A percentile compares a stretch with the other conserved stretches of the same genome.
Evolutionary conservation across 805 yeast species (phyloP).

Genomic region (Lipomyces chichibuensis): DNA sequence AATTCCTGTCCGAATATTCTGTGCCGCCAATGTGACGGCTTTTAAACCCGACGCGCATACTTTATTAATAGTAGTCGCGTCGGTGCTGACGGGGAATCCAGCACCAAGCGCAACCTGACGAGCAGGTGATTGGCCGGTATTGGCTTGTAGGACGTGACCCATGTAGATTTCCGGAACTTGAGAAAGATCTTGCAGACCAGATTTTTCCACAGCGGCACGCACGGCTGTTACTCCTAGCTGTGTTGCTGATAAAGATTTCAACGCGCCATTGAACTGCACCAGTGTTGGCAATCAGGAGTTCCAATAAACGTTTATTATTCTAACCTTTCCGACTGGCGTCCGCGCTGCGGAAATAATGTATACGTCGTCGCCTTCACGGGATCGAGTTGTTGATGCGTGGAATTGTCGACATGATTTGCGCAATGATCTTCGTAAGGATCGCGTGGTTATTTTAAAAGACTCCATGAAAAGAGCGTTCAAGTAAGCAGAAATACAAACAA

Average conservation of each 20-base stretch:
- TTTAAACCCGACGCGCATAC: slow-evolving; percentile 98
- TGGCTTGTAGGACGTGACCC: slow-evolving; percentile 92
- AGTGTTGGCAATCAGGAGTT: neutral
- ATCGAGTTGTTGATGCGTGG: neutral
- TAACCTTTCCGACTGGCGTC: slow-evolving; percentile 86
- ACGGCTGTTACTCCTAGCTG: slow-evolving; percentile 90
- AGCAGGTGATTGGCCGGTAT: slow-evolving; percentile 96
- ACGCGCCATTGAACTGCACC: slow-evolving; percentile 67
- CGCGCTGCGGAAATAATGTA: slow-evolving; percentile 87
- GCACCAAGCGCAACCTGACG: slow-evolving; percentile 94
- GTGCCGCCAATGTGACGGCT: slow-evolving; percentile 87
- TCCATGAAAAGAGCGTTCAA: neutral
- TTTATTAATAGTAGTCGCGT: slow-evolving; percentile 91
- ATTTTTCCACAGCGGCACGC: slow-evolving; percentile 72
- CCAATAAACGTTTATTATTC: neutral
- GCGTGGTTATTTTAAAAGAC: neutral
- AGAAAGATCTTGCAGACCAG: slow-evolving; percentile 57
- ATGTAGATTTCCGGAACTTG: slow-evolving; percentile 83
- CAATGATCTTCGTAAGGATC: neutral
- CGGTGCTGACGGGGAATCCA: slow-evolving; percentile 76
- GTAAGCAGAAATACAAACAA: neutral
- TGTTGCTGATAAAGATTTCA: slow-evolving; percentile 68
- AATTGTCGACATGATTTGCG: slow-evolving; percentile 2
- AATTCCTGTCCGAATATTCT: slow-evolving; percentile 80
- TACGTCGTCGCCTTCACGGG: slow-evolving; percentile 47